Evolutionary conservation across 1,284 basidiomycete species (phyloP).

Genomic region (Spongiforma sp.): DNA sequence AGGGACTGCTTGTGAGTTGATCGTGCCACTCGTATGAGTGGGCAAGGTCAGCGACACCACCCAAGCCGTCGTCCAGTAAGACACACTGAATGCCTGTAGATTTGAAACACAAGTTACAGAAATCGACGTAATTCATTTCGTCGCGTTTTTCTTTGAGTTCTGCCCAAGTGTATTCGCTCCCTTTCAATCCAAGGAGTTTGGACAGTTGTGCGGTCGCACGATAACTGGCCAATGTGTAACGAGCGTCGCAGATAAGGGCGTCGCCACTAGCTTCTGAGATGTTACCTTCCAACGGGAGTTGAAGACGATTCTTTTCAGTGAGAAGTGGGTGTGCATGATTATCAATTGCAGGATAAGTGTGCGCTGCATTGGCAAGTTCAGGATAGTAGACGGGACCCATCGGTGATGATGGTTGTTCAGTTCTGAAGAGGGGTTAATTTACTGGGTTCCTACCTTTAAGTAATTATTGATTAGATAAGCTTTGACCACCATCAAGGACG

Average conservation of each 20-base stretch:
- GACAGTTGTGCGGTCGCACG: conserved; percentile 62
- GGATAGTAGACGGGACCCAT: conserved; percentile 41
- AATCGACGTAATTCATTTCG: conserved; percentile 52
- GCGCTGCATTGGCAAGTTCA: conserved; percentile 30
- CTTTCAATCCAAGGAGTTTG: conserved; percentile 49
- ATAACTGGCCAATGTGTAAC: conserved; percentile 60
- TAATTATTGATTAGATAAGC: conserved; percentile 20
- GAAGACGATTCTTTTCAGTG: conserved; percentile 47
- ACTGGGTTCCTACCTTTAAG: too few species aligned
- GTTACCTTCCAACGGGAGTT: conserved; percentile 62
- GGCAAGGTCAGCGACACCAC: conserved; percentile 50
- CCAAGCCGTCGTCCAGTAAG: conserved; percentile 74
- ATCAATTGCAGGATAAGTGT: conserved; percentile 61
- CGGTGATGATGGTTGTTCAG: background rate
- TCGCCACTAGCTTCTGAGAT: conserved; percentile 66
- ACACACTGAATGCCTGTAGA: conserved; percentile 64
- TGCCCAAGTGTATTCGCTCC: conserved; percentile 56
- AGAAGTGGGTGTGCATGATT: conserved; percentile 80
- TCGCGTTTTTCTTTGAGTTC: conserved; percentile 54
- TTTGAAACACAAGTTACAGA: conserved; percentile 60
- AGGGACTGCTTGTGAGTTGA: conserved; percentile 53
- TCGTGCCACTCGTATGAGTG: conserved; percentile 67
- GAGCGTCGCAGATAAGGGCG: conserved; percentile 55
- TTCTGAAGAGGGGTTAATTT: conserved; percentile 15
- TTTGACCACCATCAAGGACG: conserved; percentile 36